These are phyloP conservation scores for Coccomyxa subellipsoidea DNA, from an alignment of 163 green algal genomes.

Conservation along the genomic window DNA sequence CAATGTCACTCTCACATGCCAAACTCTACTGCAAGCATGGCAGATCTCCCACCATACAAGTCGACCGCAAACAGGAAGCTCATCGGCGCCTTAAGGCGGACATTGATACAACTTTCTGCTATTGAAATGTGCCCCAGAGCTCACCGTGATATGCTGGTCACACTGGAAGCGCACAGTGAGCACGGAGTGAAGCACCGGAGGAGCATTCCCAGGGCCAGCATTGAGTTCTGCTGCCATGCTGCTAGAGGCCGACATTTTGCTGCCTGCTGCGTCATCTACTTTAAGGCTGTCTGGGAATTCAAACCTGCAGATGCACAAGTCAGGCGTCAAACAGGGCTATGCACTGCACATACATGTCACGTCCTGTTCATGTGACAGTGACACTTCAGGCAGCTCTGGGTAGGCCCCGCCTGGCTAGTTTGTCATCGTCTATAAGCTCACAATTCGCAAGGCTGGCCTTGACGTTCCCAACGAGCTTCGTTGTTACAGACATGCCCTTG, in stretches of 20 bases:
- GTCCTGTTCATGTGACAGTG: too few species aligned
- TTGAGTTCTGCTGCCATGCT: not conserved
- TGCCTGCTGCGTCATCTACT: not conserved
- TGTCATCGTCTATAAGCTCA: not conserved
- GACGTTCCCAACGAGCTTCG: not conserved
- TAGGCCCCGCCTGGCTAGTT: not conserved
- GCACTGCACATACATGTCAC: not conserved
- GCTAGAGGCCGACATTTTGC: not conserved
- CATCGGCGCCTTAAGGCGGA: not conserved
- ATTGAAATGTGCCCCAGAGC: too few species aligned
- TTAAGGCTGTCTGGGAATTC: not conserved
- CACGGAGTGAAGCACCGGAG: not conserved
- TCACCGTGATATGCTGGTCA: not conserved
- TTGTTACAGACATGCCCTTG: not conserved
- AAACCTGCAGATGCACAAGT: too few species aligned
- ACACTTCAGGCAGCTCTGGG: not conserved
- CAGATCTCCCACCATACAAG: not conserved
- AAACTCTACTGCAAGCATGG: not conserved
- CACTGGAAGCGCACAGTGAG: not conserved
- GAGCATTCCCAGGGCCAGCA: not conserved
- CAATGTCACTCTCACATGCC: not conserved
- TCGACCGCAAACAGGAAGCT: not conserved
- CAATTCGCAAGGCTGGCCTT: not conserved
- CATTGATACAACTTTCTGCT: too few species aligned
- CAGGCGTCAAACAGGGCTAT: not conserved